A percentile compares a stretch with the other conserved stretches of the same genome.
Evolutionary conservation across 2,329 filamentous ascomycete species (phyloP).

Genomic region (Didymellaceae sp.): DNA sequence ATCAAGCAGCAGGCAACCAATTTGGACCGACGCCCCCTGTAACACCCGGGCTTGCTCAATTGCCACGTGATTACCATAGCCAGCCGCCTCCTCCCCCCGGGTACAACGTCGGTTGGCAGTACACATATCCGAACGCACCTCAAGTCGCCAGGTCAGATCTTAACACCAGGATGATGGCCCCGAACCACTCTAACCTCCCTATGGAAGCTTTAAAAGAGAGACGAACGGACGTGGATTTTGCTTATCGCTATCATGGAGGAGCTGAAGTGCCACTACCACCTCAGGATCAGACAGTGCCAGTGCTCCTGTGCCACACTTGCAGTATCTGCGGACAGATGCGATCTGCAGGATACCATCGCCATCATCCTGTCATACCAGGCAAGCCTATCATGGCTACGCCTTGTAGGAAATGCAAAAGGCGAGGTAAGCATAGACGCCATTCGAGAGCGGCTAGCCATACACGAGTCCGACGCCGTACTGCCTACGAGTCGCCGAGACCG

Average conservation of each 20-base stretch:
- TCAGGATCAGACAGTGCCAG: conserved; percentile 27
- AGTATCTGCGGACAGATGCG: conserved; percentile 43
- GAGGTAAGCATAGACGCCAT: conserved; percentile 19
- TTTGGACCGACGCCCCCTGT: conserved; percentile 13
- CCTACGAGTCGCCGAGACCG: conserved; percentile 36
- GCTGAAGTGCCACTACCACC: conserved; percentile 19
- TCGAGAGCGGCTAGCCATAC: conserved; percentile 27
- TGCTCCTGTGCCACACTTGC: conserved; percentile 45
- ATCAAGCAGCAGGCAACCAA: conserved; percentile 4
- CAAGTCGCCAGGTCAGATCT: conserved; percentile 7
- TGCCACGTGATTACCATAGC: conserved; percentile 14
- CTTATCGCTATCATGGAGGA: conserved; percentile 25
- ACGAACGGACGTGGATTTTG: conserved; percentile 24
- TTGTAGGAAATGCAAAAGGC: conserved; percentile 44
- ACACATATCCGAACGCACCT: conserved; percentile 18
- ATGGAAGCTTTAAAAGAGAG: conserved; percentile 22
- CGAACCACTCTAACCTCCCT: conserved; percentile 12
- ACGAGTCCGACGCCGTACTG: conserved; percentile 28
- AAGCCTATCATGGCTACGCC: conserved; percentile 30
- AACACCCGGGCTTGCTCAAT: conserved; percentile 20
- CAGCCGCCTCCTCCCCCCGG: conserved; percentile 19
- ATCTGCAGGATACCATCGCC: conserved; percentile 44
- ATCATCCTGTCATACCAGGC: conserved; percentile 45
- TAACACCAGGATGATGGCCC: conserved; percentile 20
- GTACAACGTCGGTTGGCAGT: conserved; percentile 28